Evolutionary conservation across 2,329 filamentous ascomycete species (phyloP).

Genomic region (Rosellinia necatrix): DNA sequence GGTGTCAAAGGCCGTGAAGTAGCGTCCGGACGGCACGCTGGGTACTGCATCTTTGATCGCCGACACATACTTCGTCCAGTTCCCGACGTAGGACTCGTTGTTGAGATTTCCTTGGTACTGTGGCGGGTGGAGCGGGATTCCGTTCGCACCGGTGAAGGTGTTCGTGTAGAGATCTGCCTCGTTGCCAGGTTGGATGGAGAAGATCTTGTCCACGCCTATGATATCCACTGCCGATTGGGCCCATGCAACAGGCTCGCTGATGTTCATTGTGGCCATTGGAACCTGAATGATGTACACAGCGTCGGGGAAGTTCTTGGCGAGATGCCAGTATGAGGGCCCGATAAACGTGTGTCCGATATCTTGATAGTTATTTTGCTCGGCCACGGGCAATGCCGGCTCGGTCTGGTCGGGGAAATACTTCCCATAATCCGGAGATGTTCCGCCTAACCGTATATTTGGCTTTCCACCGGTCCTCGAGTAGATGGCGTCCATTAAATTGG

Average conservation of each 20-base stretch:
- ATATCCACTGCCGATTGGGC: slow-evolving; percentile 36
- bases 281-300: slow-evolving; percentile 45
- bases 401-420: slow-evolving; percentile 41
- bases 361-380: slow-evolving; percentile 43
- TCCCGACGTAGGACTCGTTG: slow-evolving; percentile 44
- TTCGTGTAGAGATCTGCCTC: slow-evolving; percentile 43
- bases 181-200: slow-evolving; percentile 45
- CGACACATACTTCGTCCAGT: slow-evolving; percentile 42
- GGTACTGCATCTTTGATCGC: slow-evolving; percentile 37
- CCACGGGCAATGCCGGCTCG: slow-evolving; percentile 39
- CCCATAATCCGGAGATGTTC: slow-evolving; percentile 45
- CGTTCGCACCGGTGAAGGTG: slow-evolving; percentile 32
- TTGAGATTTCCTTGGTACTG: slow-evolving; percentile 41
- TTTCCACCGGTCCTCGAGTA: slow-evolving; percentile 43
- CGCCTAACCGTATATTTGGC: slow-evolving; percentile 44
- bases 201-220: slow-evolving; percentile 42
- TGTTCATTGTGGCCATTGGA: slow-evolving; percentile 43
- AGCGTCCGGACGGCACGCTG: slow-evolving; percentile 34
- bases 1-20: slow-evolving; percentile 45
- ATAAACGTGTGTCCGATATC: slow-evolving; percentile 43
- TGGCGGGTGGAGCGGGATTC: slow-evolving; percentile 40
- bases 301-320: slow-evolving; percentile 39
- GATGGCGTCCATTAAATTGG: slow-evolving; percentile 42
- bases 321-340: slow-evolving; percentile 42
- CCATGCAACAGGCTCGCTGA: slow-evolving; percentile 44